Base-by-base conservation (phyloP, 1,284 basidiomycete genomes). In the Cutaneotrichosporon sp. region DNA sequence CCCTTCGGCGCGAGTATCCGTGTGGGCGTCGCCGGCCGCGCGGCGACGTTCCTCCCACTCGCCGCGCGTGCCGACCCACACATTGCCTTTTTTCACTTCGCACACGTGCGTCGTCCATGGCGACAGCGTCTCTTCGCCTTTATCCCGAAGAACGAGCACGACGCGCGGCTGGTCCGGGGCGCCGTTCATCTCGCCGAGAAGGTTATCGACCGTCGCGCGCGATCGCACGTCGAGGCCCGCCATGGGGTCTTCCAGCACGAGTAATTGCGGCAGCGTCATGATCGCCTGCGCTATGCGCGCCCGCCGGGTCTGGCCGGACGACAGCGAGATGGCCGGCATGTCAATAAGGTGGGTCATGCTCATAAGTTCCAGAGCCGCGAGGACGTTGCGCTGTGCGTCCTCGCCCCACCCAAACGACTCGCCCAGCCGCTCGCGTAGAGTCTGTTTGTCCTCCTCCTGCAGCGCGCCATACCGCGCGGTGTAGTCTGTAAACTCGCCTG, bases 271-370 rank as follows among this genome's bases (percentile, higher is more conserved):
- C 38, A 80, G 77, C 15, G 76, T 77, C 38, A 97, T 72, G 9
- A 97, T 72, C 0, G 89, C 88, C 59, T 84, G 83, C 3, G 88
- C 78, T 42, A 98, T 88, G 46, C 92, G 78, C 4, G 91, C 91
- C 21, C 90, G 77, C 35, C 94, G 76, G 18, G 86, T 96, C 77
- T 98, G 94, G 0, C 94, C 94, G 62, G 94, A 94, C 58, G 87
- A 90, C 46, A 97, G 72, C 1, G 87, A 87, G 7, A 94, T 79
- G 15, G 87, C 73, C 0, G 91, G 92, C 5, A 92, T 65, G 65
- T 92, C 85, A n/a, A 94, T 75, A 35, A 91, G 72, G 15, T 77
- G 64, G 3, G 71, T 65, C 44, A 93, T 75, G 3, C 79, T 81
- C 67, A 91, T 78, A 42, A 74, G 73, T 5, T 76, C 23, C 69